Conservation (phyloP, 2,329 filamentous ascomycete genomes). For the Exophiala xenobiotica region DNA sequence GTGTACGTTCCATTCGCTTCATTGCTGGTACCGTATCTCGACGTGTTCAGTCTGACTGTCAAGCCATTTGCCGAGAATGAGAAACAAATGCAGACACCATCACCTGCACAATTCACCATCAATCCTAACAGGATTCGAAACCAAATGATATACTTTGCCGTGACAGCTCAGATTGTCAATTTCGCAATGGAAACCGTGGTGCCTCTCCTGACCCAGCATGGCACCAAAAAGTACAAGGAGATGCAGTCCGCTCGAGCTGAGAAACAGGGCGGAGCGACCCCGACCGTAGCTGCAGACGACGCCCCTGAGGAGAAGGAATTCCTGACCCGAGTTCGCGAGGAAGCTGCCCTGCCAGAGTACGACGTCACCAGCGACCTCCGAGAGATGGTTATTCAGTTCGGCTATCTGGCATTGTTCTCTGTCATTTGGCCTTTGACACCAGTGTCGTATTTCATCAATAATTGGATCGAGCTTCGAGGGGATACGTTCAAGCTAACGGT, state of each 20-base stretch:
- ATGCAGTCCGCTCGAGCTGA: constrained; percentile 61
- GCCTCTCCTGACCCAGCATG: constrained; percentile 77
- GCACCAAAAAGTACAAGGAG: constrained; percentile 75
- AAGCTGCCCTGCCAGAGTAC: constrained; percentile 79
- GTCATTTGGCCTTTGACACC: constrained; percentile 93
- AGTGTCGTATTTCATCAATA: constrained; percentile 86
- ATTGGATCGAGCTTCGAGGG: constrained; percentile 91
- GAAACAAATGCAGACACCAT: constrained; percentile 60
- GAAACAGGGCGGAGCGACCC: constrained; percentile 55
- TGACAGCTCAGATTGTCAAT: constrained; percentile 89
- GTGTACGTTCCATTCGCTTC: constrained; percentile 91
- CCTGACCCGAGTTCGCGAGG: constrained; percentile 74
- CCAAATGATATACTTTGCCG: constrained; percentile 94
- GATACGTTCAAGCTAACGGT: constrained; percentile 93
- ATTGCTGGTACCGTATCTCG: constrained; percentile 78
- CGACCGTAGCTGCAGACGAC: constrained; percentile 59
- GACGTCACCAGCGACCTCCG: constrained; percentile 88
- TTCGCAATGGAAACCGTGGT: constrained; percentile 81
- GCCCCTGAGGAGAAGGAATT: constrained; percentile 76
- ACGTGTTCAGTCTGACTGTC: constrained; percentile 74
- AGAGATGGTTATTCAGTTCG: constrained; percentile 89
- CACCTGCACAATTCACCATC: constrained; percentile 68
- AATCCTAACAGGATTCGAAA: constrained; percentile 80
- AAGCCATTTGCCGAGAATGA: constrained; percentile 73
- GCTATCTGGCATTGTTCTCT: constrained; percentile 87